Evolutionary conservation across 2,329 filamentous ascomycete genomes (phyloP).

Genomic region (Macrophomina phaseolina): DNA sequence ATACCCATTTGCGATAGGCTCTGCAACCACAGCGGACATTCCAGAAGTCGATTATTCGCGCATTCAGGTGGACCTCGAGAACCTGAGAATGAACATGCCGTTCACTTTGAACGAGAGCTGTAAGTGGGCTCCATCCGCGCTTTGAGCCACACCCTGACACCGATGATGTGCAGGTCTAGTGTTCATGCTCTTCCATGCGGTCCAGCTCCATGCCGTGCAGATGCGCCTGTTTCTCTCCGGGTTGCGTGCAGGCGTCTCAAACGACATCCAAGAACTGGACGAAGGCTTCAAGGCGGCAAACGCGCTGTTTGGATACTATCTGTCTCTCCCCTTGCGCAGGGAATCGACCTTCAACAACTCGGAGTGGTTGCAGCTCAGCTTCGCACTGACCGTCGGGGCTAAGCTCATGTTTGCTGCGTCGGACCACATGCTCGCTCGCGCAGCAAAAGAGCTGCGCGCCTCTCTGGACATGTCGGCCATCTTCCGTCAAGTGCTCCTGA

Average conservation of each 20-base stretch:
- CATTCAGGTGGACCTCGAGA: conserved; percentile 36
- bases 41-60: conserved; percentile 39
- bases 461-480: conserved; percentile 38
- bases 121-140: neutral
- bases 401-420: conserved; percentile 40
- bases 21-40: neutral
- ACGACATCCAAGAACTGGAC: neutral
- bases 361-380: conserved; percentile 48
- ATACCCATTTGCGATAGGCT: neutral
- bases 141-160: conserved; percentile 33
- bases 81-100: neutral
- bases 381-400: conserved; percentile 36
- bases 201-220: neutral
- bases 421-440: conserved; percentile 34
- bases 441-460: conserved; percentile 36
- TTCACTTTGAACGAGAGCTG: neutral
- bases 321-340: conserved; percentile 42
- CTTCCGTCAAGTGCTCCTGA: conserved; percentile 17
- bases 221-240: neutral
- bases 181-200: conserved; percentile 31
- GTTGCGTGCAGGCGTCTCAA: neutral
- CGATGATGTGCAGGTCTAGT: conserved; percentile 49
- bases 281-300: neutral
- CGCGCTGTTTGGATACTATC: conserved; percentile 36
- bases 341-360: conserved; percentile 47